Percentiles rank a stretch among this genome's conserved stretches.
These are phyloP conservation scores for Byssochlamys sp. DNA, from an alignment of 2,329 filamentous ascomycete genomes.

Conservation along the genomic window DNA sequence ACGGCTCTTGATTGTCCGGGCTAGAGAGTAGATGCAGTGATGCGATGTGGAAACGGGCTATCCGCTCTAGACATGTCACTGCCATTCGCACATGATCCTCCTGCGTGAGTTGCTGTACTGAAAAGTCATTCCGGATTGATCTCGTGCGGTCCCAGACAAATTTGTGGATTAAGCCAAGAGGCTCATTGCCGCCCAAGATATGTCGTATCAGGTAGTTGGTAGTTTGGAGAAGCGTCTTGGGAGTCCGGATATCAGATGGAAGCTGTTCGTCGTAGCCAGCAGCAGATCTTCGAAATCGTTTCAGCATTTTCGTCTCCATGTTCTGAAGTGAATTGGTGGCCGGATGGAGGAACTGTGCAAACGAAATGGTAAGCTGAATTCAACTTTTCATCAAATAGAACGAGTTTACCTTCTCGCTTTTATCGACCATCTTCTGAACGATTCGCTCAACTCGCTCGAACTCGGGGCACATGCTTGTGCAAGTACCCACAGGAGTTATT, in stretches of 20 bases:
- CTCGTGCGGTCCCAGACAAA: constrained; percentile 59
- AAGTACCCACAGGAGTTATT: constrained; percentile 53
- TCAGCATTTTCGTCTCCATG: constrained; percentile 47
- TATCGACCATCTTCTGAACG: constrained; percentile 52
- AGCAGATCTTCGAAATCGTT: constrained; percentile 53
- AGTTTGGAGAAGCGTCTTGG: constrained; percentile 38
- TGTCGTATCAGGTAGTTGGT: constrained; percentile 41
- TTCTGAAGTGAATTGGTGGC: constrained; percentile 23
- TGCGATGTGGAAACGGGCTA: constrained; percentile 54
- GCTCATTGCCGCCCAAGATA: constrained; percentile 42
- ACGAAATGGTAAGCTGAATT: neutral
- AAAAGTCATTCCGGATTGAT: constrained; percentile 56
- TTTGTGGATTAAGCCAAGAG: constrained; percentile 46
- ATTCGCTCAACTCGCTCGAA: constrained; percentile 54
- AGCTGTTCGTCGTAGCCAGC: constrained; percentile 55
- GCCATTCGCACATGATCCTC: constrained; percentile 47
- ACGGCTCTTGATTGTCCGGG: constrained; percentile 42
- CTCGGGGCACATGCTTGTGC: constrained; percentile 56
- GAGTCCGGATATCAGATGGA: constrained; percentile 54
- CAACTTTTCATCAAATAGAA: neutral
- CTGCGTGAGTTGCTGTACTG: constrained; percentile 51
- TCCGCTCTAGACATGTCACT: constrained; percentile 53
- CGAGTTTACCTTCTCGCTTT: constrained; percentile 46
- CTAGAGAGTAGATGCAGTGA: constrained; percentile 51
- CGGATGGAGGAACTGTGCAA: constrained; percentile 25